These are phyloP conservation scores for Fomitiporia mediterranea DNA, from an alignment of 1,284 basidiomycete species.

Conservation along the genomic window DNA sequence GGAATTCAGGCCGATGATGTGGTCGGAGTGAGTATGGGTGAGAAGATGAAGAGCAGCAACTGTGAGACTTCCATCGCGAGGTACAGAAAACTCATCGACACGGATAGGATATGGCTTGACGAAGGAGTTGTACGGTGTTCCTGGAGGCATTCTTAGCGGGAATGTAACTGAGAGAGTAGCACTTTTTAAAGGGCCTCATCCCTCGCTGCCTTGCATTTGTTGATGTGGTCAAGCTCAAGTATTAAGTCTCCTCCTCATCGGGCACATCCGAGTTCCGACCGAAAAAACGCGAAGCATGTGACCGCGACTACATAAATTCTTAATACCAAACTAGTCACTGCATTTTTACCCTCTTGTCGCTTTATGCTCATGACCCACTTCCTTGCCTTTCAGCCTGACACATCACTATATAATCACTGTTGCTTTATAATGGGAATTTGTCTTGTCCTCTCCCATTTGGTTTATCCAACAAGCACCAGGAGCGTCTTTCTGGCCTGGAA, in stretches of 20 bases:
- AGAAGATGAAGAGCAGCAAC: slow-evolving; percentile 67
- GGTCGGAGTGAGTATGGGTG: slow-evolving; percentile 83
- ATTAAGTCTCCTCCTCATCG: no score
- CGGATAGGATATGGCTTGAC: slow-evolving; percentile 70
- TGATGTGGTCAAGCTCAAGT: background rate
- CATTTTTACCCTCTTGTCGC: no score
- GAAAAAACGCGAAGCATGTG: background rate
- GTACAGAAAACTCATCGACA: slow-evolving; percentile 68
- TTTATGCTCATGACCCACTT: no score
- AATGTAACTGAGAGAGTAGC: background rate
- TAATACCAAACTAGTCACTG: no score
- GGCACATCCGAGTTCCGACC: background rate
- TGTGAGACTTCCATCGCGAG: slow-evolving; percentile 32
- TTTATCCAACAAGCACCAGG: no score
- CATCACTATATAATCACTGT: no score
- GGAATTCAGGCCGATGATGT: slow-evolving; percentile 63
- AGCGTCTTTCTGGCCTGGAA: no score
- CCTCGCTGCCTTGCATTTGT: background rate
- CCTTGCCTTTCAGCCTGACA: no score
- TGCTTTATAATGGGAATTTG: no score
- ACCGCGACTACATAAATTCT: background rate
- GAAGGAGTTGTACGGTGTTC: slow-evolving; percentile 65
- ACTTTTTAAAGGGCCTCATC: background rate
- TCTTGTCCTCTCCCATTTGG: no score
- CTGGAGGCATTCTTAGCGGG: slow-evolving; percentile 53